A percentile compares a stretch with the other conserved stretches of the same genome.
Conservation (phyloP, 371 early-diverging fungal species). For the Rhizopus delemar region DNA sequence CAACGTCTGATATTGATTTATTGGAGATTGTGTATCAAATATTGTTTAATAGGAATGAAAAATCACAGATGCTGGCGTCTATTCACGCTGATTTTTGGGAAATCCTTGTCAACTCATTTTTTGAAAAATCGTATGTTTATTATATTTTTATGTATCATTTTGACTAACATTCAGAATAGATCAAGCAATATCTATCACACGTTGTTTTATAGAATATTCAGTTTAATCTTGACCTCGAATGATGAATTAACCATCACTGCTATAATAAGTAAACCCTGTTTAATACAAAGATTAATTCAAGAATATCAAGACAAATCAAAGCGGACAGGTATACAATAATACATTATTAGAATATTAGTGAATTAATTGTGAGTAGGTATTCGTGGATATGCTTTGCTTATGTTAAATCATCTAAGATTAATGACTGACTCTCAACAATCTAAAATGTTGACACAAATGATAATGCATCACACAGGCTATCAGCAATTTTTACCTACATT, state of each 20-base stretch:
- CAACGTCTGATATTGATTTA: slow-evolving; percentile 35
- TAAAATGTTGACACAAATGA: slow-evolving; percentile 24
- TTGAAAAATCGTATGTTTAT: slow-evolving; percentile 39
- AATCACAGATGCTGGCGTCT: slow-evolving; percentile 30
- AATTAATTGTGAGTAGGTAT: slow-evolving; percentile 19
- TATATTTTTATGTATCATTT: background rate
- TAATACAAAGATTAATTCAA: slow-evolving; percentile 40
- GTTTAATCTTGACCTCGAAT: slow-evolving; percentile 25
- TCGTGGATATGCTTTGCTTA: slow-evolving; percentile 41
- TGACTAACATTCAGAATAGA: slow-evolving; percentile 9
- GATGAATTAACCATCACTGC: slow-evolving; percentile 28
- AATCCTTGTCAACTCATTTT: slow-evolving; percentile 41
- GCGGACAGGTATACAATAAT: slow-evolving; percentile 27
- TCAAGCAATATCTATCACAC: slow-evolving; percentile 48
- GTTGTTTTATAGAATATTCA: slow-evolving; percentile 41
- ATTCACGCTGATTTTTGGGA: slow-evolving; percentile 44
- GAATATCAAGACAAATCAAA: slow-evolving; percentile 27
- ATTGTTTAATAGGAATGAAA: slow-evolving; percentile 31
- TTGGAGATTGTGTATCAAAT: slow-evolving; percentile 39
- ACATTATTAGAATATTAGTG: background rate
- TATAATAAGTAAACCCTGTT: slow-evolving; percentile 31
- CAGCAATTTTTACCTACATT: slow-evolving; percentile 37
- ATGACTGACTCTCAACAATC: slow-evolving; percentile 35
- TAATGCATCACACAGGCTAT: slow-evolving; percentile 28
- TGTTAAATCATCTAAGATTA: slow-evolving; percentile 43